phyloP scores from a whole-genome alignment of 2,329 filamentous ascomycete species.

The Fusarium longipes region DNA sequence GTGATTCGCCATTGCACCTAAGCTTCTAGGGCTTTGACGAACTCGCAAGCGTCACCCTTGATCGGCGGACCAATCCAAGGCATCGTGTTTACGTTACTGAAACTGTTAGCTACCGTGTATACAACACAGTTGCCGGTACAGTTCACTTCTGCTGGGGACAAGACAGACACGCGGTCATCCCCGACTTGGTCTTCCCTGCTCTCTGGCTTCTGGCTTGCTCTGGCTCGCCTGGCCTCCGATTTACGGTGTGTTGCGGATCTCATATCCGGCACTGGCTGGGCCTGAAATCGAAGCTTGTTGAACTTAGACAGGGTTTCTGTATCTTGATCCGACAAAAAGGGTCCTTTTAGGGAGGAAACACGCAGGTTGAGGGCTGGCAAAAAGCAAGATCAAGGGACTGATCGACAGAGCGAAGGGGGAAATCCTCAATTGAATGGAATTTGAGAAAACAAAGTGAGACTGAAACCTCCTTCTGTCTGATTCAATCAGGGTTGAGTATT shows the following conservation, averaged over 20 bases:
- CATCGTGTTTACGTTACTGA: conserved; percentile 46
- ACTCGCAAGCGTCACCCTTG: conserved; percentile 35
- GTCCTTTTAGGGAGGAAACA: conserved; percentile 19
- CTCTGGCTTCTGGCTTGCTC: conserved; percentile 16
- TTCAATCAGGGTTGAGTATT: conserved; percentile 20
- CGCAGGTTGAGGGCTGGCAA: conserved; percentile 1
- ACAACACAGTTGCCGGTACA: conserved; percentile 13
- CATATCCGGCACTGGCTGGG: conserved; percentile 41
- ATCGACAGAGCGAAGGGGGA: conserved; percentile 5
- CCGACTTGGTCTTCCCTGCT: conserved; percentile 36
- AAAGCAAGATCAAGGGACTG: conserved; percentile 13
- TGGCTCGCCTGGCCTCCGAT: conserved; percentile 24
- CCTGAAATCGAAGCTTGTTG: conserved; percentile 30
- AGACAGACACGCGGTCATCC: conserved; percentile 43
- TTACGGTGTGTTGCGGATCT: conserved; percentile 36
- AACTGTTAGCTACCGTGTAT: conserved; percentile 32
- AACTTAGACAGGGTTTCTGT: conserved; percentile 24
- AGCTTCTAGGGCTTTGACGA: conserved; percentile 29
- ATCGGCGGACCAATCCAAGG: conserved; percentile 44
- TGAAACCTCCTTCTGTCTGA: conserved; percentile 13
- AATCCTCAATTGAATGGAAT: conserved; percentile 2
- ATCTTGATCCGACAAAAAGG: conserved; percentile 20
- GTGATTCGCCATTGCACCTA: conserved; percentile 38
- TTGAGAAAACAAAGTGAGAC: background rate
- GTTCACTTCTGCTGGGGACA: conserved; percentile 31